Percentiles rank a stretch among this genome's conserved stretches.
These are phyloP conservation scores for Amniculicola lignicola DNA, from an alignment of 495 filamentous ascomycete genomes.

Conservation along the genomic window DNA sequence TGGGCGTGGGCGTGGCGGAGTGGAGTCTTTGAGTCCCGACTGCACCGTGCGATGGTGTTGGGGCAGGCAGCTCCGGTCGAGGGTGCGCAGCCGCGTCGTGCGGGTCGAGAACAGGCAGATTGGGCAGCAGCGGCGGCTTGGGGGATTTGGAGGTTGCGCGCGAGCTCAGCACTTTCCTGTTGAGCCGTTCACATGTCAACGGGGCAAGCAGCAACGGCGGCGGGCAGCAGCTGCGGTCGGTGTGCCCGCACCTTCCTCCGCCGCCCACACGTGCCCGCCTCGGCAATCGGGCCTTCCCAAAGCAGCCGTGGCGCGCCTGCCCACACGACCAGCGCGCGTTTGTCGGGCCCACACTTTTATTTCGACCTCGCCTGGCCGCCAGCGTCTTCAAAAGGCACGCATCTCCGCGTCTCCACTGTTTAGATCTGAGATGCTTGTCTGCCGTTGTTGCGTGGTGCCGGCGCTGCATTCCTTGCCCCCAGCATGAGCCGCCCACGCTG, in stretches of 20 bases:
- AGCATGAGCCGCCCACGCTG: background rate
- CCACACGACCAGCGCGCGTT: background rate
- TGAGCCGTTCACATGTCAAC: too few relatives aligned
- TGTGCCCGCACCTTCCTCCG: background rate
- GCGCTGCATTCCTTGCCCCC: background rate
- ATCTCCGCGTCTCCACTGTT: too few relatives aligned
- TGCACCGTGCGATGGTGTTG: too few relatives aligned
- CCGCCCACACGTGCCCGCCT: background rate
- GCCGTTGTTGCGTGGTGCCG: background rate
- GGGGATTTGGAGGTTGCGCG: background rate
- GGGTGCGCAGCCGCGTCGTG: too few relatives aligned
- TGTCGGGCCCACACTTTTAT: conserved; percentile 17
- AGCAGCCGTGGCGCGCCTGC: background rate
- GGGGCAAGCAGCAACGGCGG: too few relatives aligned
- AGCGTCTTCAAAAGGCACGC: too few relatives aligned
- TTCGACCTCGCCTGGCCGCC: conserved; percentile 14
- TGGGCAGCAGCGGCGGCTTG: too few relatives aligned
- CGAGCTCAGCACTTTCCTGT: background rate
- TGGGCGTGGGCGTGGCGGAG: too few relatives aligned
- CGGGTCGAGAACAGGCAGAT: too few relatives aligned
- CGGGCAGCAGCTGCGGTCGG: background rate
- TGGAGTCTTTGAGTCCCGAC: too few relatives aligned
- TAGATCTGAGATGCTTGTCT: background rate
- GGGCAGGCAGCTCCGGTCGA: too few relatives aligned
- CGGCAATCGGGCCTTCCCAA: background rate